Base-by-base conservation (phyloP, 2,329 filamentous ascomycete genomes). In the Aspergillus proliferans region DNA sequence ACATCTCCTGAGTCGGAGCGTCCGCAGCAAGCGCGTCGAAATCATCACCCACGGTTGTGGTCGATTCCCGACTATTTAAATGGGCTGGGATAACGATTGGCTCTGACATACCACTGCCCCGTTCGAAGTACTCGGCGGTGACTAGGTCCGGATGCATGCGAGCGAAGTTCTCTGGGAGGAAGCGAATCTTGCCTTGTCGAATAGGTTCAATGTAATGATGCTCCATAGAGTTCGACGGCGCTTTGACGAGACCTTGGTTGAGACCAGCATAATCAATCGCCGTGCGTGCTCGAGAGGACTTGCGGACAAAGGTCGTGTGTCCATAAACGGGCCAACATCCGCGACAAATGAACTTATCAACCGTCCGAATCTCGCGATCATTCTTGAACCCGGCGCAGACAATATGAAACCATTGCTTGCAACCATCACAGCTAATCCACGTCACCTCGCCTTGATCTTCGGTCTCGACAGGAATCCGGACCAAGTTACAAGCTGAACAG, bases 381-480 rank as follows among this genome's bases (percentile, higher is more conserved):
- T 76, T 83, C 61, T 79, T 81, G 65, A 86, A 84, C 3, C 81
- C 82, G 45, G 82, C 82, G 62, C 83, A 86, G 47, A 81, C 76
- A 51, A 82, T 82, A 66, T 86, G 83, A 59, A 82, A 85, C 83
- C 83, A 86, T 49, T 75, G 75, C 60, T 84, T 83, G 67, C 83
- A 86, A 22, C 81, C 82, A 63, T 86, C 82, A 61, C 83, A 86
- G 39, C 78, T 79, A 52, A 86, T 83, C 83, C 83, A 86, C 12
- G 74, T 73, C 49, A 72, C 70, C 52, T 74, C 71, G 47, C 79
- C 74, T 54, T 84, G 78, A 47, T 82, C 79, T 19, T 69, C 68
- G 9, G 71, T 73, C 30, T 75, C 74, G 19, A 71, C 65, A 33
- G 76, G 73, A 45, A 77, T 74, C 18, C 80, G 75, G 42, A 77